Percentiles rank a stretch among this genome's conserved stretches.
phyloP scores from a whole-genome alignment of 208 protist genomes.

The Trypanosoma mega region DNA sequence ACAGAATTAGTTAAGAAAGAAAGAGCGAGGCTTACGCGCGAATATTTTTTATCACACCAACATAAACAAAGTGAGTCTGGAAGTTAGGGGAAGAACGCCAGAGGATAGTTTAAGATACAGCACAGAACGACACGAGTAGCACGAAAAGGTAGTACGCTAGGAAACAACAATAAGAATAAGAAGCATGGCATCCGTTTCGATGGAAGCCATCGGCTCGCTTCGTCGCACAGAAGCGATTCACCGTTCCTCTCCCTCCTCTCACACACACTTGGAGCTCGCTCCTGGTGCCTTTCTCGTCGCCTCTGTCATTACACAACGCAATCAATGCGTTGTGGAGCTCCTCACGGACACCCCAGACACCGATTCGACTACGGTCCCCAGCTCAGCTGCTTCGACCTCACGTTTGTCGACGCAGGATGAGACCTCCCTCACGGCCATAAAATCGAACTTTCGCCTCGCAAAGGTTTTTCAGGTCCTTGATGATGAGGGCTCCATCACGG shows the following conservation, averaged over 20 bases:
- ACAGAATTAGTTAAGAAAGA: too few species aligned
- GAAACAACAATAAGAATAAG: not conserved
- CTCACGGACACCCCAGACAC: constrained; percentile 11
- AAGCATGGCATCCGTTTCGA: constrained; percentile 22
- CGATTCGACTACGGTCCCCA: not conserved
- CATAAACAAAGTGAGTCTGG: too few species aligned
- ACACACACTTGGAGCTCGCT: constrained; percentile 45
- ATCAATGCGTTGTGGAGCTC: constrained; percentile 63
- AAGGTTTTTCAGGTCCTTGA: constrained; percentile 60
- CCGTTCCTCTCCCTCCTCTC: constrained; percentile 10
- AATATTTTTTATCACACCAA: too few species aligned
- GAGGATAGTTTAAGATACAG: too few species aligned
- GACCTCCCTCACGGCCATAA: constrained; percentile 20
- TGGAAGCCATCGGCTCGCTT: constrained; percentile 12
- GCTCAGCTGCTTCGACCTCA: not conserved
- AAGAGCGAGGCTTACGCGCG: too few species aligned
- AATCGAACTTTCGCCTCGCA: constrained; percentile 41
- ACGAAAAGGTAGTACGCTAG: not conserved
- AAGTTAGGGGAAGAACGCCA: too few species aligned
- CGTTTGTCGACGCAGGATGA: not conserved
- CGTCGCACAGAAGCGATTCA: not conserved
- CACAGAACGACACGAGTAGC: too few species aligned
- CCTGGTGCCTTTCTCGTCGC: constrained; percentile 58
- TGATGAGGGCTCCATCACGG: constrained; percentile 70
- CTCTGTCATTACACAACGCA: constrained; percentile 36